Conservation (phyloP, 2,329 filamentous ascomycete genomes). For the Botryosphaeria dothidea region DNA sequence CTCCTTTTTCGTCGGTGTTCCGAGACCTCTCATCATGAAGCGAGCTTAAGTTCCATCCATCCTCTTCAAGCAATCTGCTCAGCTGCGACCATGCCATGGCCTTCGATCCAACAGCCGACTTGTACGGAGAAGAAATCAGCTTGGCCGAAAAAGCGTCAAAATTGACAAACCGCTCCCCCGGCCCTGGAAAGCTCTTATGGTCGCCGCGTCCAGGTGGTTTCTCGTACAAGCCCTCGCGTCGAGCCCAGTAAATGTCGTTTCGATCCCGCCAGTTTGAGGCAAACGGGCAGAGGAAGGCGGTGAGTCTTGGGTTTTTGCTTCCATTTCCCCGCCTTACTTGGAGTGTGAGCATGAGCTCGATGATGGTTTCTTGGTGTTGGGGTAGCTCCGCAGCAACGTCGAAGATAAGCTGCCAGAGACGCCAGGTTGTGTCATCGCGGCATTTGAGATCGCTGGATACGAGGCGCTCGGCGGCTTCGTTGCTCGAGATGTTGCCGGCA, state of each 20-base stretch:
- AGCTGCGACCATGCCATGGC: background rate
- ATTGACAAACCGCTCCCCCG: background rate
- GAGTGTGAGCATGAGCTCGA: background rate
- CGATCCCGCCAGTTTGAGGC: background rate
- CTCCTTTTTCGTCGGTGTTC: too few species aligned
- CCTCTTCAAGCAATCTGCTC: background rate
- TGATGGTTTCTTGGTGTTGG: background rate
- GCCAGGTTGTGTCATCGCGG: background rate
- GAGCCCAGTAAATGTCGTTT: background rate
- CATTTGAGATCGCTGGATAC: background rate
- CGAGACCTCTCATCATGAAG: too few species aligned
- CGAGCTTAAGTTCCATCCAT: too few species aligned
- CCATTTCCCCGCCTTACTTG: background rate
- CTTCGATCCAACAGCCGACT: background rate
- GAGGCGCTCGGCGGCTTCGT: background rate
- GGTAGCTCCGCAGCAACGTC: background rate
- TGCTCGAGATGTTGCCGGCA: background rate
- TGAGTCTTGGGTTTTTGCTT: background rate
- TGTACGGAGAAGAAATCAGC: background rate
- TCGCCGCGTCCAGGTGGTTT: background rate
- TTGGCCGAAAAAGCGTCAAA: background rate
- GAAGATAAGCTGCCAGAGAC: background rate
- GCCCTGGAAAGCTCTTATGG: background rate
- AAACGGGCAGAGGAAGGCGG: background rate
- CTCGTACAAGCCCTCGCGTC: background rate